Conservation (phyloP, 495 filamentous ascomycete genomes). For the Neurospora sp. region DNA sequence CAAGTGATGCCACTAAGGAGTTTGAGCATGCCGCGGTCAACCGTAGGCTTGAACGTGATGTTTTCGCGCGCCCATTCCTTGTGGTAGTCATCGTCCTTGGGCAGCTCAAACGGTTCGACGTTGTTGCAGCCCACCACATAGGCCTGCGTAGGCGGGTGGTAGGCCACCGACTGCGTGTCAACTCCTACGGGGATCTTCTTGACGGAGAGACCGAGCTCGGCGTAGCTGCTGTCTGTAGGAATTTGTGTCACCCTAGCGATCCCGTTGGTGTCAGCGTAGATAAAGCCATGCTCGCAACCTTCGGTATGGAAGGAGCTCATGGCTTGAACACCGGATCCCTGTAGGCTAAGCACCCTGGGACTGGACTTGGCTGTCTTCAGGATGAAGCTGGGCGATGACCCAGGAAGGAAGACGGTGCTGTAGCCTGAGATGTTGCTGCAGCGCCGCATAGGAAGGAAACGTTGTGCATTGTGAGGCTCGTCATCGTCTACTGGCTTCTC, state of each 20-base stretch:
- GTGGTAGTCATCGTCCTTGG: conserved; percentile 73
- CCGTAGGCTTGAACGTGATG: conserved; percentile 52
- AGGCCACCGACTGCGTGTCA: conserved; percentile 63
- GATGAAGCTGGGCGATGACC: conserved; percentile 66
- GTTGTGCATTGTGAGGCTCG: conserved; percentile 15
- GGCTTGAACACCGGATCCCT: conserved; percentile 50
- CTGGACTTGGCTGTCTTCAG: conserved; percentile 63
- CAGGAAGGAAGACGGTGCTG: conserved; percentile 71
- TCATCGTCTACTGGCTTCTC: conserved; percentile 26
- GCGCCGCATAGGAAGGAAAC: conserved; percentile 45
- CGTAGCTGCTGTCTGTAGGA: conserved; percentile 50
- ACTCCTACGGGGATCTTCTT: conserved; percentile 58
- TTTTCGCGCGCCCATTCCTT: conserved; percentile 67
- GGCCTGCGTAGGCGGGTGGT: conserved; percentile 60
- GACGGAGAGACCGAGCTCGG: conserved; percentile 59
- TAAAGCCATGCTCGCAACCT: conserved; percentile 69
- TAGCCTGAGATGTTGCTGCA: conserved; percentile 63
- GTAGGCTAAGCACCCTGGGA: conserved; percentile 64
- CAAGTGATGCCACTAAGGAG: conserved; percentile 66
- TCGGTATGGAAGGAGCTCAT: conserved; percentile 63
- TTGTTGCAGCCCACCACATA: conserved; percentile 69
- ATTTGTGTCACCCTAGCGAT: conserved; percentile 59
- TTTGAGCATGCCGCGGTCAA: conserved; percentile 59
- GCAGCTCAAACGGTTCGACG: conserved; percentile 62
- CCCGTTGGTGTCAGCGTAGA: conserved; percentile 61